These are phyloP conservation scores for Boletus rubescentipes DNA, from an alignment of 768 basidiomycete genomes.

Conservation along the genomic window DNA sequence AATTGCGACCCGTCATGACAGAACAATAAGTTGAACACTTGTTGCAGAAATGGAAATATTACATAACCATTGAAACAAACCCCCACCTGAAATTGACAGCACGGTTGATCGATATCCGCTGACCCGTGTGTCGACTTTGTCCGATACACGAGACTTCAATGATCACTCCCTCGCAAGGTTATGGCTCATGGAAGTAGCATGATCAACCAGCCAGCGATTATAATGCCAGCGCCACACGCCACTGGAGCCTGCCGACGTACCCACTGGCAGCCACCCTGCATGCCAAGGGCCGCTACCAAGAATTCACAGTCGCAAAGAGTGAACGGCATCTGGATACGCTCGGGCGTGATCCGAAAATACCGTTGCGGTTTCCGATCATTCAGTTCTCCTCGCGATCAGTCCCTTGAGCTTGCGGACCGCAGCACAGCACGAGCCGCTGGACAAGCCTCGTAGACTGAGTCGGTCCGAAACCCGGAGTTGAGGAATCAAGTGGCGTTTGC, in stretches of 20 bases:
- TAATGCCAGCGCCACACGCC: background rate
- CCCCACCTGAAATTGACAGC: background rate
- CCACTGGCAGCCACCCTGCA: background rate
- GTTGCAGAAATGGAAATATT: slow-evolving; percentile 14
- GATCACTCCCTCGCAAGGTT: too few relatives aligned
- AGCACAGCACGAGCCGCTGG: background rate
- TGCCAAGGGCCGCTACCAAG: too few relatives aligned
- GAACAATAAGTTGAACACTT: slow-evolving; percentile 11
- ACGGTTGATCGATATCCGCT: too few relatives aligned
- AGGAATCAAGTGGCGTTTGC: background rate
- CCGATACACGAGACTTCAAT: too few relatives aligned
- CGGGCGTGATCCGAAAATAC: background rate
- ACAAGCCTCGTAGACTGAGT: background rate
- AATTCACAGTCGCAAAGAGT: background rate
- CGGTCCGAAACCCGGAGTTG: background rate
- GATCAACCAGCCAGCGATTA: background rate
- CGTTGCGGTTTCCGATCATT: too few relatives aligned
- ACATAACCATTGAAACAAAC: slow-evolving; percentile 13
- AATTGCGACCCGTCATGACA: background rate
- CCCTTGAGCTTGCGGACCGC: too few relatives aligned
- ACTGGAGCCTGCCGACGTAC: background rate
- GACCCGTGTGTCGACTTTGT: too few relatives aligned
- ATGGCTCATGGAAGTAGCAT: background rate
- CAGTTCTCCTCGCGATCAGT: too few relatives aligned
- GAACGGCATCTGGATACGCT: too few relatives aligned